Evolutionary conservation across 495 filamentous ascomycete species (phyloP), one percentile per base, ranked within the genome.

Genomic region (Talaromyces proteolyticus): DNA sequence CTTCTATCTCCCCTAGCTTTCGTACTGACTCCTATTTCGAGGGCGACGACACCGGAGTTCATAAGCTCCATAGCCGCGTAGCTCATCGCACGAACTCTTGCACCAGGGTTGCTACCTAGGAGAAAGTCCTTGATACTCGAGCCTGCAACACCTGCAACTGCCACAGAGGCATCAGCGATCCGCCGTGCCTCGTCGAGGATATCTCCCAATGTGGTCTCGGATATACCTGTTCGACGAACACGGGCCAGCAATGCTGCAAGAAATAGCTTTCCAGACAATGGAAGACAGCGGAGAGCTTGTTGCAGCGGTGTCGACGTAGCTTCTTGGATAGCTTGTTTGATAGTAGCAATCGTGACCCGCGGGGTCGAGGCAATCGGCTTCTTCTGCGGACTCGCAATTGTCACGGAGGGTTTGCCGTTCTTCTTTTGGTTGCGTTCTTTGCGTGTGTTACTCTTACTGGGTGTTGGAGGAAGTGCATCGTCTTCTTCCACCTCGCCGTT

Each of bases 321-420:
- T 69, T 99, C 94, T 58, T 86, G 84, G 63, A 99, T 97, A 16
- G 93, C 93, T 62, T 88, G 80, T 57, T 95, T 95, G 57, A 98
- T 83, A 1, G 89, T 95, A 26, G 87, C 81, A 57, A 97, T 97
- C 0, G 91, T 96, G 25, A 96, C 93, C 23, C 80, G 65, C 64
- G 52, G 87, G 73, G 61, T 29, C 36, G 14, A 51, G 25, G 34
- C 49, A 42, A 51, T 44, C 25, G 49, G 49, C 41, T 61, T 65
- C 14, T 52, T 16, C 22, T 56, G 39, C 25, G 55, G 34, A 21
- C 18, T 51, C 16, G 38, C 41, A 16, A 41, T 41, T 36, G 37
- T 41, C 24, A 49, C 26, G 8, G 20, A 6, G 46, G 20, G 18
- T 45, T 22, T 49, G 38, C 36, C 37, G 12, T 19, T 24, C n/a